Percentiles rank a stretch among this genome's conserved stretches.
phyloP scores from a whole-genome alignment of 2,329 filamentous ascomycete species.

The Diplodia sapinea region DNA sequence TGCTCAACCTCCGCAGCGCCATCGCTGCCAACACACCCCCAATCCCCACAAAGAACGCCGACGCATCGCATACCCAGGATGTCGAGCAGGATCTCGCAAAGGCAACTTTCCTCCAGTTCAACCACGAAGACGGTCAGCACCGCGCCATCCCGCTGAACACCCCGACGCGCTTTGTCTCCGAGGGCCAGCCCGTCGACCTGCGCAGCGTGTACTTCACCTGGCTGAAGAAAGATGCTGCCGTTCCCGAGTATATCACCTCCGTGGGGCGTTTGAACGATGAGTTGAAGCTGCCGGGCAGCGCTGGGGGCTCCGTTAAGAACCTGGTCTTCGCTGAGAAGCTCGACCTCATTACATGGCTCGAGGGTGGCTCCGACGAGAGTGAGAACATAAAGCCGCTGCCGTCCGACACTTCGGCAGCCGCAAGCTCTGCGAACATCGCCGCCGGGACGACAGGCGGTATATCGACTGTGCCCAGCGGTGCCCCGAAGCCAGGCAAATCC shows the following conservation, averaged over 20 bases:
- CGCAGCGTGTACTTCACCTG: conserved; percentile 97
- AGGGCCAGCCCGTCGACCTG: conserved; percentile 74
- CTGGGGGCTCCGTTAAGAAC: conserved; percentile 76
- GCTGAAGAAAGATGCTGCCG: conserved; percentile 87
- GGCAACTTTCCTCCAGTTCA: conserved; percentile 67
- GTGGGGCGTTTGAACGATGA: conserved; percentile 82
- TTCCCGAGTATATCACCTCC: conserved; percentile 88
- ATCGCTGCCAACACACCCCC: conserved; percentile 75
- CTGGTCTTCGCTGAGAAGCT: conserved; percentile 89
- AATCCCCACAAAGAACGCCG: conserved; percentile 73
- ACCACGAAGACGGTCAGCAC: conserved; percentile 57
- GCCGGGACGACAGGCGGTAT: conserved; percentile 56
- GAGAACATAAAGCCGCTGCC: conserved; percentile 89
- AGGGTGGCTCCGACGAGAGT: conserved; percentile 78
- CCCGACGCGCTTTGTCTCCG: conserved; percentile 83
- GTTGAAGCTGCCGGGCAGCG: conserved; percentile 60
- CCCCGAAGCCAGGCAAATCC: conserved; percentile 55
- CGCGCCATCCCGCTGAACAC: conserved; percentile 71
- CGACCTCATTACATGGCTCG: conserved; percentile 91
- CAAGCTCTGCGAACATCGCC: conserved; percentile 57
- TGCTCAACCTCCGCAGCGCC: conserved; percentile 81
- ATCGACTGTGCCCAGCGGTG: conserved; percentile 44
- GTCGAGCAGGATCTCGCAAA: conserved; percentile 65
- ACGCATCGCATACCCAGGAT: conserved; percentile 67
- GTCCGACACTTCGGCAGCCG: conserved; percentile 58